Evolutionary conservation across 1,284 basidiomycete species (phyloP), one percentile per base, ranked within the genome.

Genomic region (Melampsora americana): DNA sequence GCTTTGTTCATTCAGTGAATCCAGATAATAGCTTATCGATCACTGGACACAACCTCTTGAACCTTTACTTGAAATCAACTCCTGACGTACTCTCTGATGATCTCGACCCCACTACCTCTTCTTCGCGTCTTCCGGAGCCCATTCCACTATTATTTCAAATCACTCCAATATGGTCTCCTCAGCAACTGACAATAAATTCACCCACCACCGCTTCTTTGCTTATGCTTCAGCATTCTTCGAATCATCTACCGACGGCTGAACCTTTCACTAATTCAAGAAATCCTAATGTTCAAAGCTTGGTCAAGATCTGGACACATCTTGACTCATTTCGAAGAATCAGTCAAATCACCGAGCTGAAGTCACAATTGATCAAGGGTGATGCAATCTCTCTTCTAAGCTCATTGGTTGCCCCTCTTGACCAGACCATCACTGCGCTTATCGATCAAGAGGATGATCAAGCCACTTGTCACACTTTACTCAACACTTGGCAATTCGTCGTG

Each of bases 301-400:
- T 74, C 39, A 66, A 67, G 56, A 50, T 74, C 23, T 74, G 65
- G 64, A 67, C 64, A 26, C 72, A 74, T 18, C 66, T 74, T 23
- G 53, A 67, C 26, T 66, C 53, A 48, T 74, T 74, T 48, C 64
- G 66, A 28, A 67, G 44, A 42, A 74, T 64, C 39, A 60, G 64
- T 46, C 64, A 67, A 44, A 67, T 39, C 39, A 66, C 50, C 26
- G 56, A 60, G 35, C 64, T 73, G 35, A 35, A 65, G 12, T 28
- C 46, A 35, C 61, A 73, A n/a, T n/a, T 73, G 26, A 16, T 73
- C 48, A 73, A 73, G 23, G 23, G 46, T 66, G 62, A 73, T 53
- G 70, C 70, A 9, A 65, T 73, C 30, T 65, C 62, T 12, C 28
- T 73, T 18, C 62, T 73, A 53, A 73, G 70, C 65, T 61, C 70